Evolutionary conservation across 495 filamentous ascomycete species (phyloP).

Genomic region (Penicillium desertorum): DNA sequence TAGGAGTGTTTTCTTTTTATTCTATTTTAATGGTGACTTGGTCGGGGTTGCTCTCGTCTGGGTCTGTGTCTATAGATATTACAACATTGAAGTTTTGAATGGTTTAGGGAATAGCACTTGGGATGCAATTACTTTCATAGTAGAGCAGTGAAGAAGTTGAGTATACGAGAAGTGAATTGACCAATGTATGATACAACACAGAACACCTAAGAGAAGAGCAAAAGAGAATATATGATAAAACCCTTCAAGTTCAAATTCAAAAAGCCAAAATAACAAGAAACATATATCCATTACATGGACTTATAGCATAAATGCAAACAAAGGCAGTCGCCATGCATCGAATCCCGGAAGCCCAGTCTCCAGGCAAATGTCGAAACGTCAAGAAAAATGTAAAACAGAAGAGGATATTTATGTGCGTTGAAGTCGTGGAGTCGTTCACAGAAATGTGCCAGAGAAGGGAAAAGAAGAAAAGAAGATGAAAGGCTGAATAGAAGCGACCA

Average conservation of each 20-base stretch:
- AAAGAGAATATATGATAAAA: too few relatives aligned
- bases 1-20: neutral
- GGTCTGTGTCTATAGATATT: neutral
- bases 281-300: constrained; percentile 5
- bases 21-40: neutral
- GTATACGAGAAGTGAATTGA: neutral
- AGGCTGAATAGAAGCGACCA: neutral
- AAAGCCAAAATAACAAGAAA: neutral
- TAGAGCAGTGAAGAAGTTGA: neutral
- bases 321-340: constrained; percentile 7
- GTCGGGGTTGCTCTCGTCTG: neutral
- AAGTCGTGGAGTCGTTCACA: constrained; percentile 40
- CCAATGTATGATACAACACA: neutral
- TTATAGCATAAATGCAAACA: constrained; percentile 1
- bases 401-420: constrained; percentile 33
- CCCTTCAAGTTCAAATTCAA: neutral
- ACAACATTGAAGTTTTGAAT: neutral
- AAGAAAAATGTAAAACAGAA: constrained; percentile 9
- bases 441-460: constrained; percentile 27
- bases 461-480: constrained; percentile 8
- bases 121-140: neutral
- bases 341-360: neutral
- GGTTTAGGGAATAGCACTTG: neutral
- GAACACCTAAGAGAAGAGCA: neutral
- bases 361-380: constrained; percentile 4